Evolutionary conservation across 306 rosid genomes (phyloP).

Genomic region (Vicia sativa): DNA sequence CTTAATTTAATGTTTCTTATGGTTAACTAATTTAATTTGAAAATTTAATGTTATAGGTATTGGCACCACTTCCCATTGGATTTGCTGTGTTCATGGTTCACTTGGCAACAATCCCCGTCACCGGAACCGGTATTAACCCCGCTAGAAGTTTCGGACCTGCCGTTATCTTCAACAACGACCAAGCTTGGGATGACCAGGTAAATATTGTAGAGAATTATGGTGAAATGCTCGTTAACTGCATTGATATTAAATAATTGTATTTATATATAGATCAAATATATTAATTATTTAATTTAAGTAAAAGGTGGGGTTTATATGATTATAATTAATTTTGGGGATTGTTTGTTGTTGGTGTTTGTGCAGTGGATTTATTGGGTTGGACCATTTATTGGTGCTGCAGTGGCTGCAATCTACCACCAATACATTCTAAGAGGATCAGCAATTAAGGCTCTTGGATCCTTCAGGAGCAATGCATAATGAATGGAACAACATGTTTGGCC

Average conservation of each 20-base stretch:
- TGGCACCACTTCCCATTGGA: constrained; percentile 98
- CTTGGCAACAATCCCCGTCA: constrained; percentile 89
- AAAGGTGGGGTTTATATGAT: neutral
- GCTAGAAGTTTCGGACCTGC: constrained; percentile 98
- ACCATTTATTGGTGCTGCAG: constrained; percentile 82
- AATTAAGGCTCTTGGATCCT: constrained; percentile 90
- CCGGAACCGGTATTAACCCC: constrained; percentile 95
- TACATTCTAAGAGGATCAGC: constrained; percentile 78
- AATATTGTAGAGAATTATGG: neutral
- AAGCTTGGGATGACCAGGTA: constrained; percentile 89
- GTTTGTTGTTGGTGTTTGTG: neutral
- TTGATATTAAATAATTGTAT: neutral
- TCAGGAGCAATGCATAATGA: constrained; percentile 80
- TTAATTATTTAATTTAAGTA: no score
- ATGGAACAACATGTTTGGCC: constrained; percentile 1
- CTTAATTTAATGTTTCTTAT: neutral
- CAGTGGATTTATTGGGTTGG: constrained; percentile 99
- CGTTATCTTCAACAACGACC: constrained; percentile 68
- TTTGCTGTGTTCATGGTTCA: constrained; percentile 98
- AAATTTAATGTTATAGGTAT: constrained; percentile 48
- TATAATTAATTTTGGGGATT: neutral
- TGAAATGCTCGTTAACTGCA: neutral
- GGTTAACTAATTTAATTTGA: neutral
- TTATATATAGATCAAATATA: no score
- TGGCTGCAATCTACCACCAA: constrained; percentile 87